Evolutionary conservation across 176 grass and related monocot genomes (phyloP).

Genomic region (Alloteropsis semialata): DNA sequence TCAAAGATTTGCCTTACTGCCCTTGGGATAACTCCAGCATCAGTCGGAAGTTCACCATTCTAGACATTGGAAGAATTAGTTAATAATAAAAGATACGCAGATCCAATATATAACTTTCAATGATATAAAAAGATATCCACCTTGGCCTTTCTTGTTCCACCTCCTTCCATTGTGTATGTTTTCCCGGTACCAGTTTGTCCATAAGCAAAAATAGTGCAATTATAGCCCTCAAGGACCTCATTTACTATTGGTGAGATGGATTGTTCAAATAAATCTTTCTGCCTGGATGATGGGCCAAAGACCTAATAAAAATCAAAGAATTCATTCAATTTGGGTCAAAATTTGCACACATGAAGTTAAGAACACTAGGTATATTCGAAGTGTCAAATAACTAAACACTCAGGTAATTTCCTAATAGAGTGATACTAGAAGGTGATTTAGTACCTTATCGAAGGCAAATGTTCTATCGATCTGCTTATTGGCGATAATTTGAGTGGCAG

Average conservation of each 20-base stretch:
- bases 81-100: conserved; percentile 13
- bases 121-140: conserved; percentile 25
- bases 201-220: conserved; percentile 99
- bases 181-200: conserved; percentile 97
- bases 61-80: conserved; percentile 41
- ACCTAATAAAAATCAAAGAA: conserved; percentile 55
- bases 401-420: not conserved
- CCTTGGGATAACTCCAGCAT: conserved; percentile 98
- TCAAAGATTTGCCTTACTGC: conserved; percentile 85
- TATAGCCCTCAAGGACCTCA: conserved; percentile 99
- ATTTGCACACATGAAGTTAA: conserved; percentile 2
- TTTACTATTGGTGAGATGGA: conserved; percentile 95
- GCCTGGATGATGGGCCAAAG: conserved; percentile 84
- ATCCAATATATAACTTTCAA: not conserved
- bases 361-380: conserved; percentile 20
- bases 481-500: conserved; percentile 87
- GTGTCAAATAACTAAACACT: not conserved
- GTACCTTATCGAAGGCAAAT: conserved; percentile 94
- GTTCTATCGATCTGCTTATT: conserved; percentile 96
- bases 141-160: conserved; percentile 88
- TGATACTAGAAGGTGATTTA: conserved; percentile 8
- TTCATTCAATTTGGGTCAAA: conserved; percentile 28
- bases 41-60: conserved; percentile 87
- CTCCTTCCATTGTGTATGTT: conserved; percentile 99
- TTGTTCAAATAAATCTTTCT: conserved; percentile 94